phyloP scores from a whole-genome alignment of 441 rosid species.

The Croton setiger region DNA sequence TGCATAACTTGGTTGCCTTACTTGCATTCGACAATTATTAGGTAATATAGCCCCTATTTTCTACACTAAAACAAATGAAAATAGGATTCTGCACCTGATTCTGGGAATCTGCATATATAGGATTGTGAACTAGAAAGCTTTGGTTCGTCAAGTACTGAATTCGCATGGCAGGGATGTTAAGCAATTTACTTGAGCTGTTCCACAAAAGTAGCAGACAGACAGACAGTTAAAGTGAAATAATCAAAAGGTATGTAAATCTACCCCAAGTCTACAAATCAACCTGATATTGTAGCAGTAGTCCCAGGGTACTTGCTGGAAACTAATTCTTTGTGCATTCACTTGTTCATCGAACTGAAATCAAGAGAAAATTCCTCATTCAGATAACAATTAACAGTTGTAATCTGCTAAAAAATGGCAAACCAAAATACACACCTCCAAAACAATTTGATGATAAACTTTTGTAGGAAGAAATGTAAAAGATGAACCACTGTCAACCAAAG shows the following conservation, averaged over 20 bases:
- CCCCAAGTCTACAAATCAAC: conserved; percentile 18
- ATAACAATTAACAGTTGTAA: background rate
- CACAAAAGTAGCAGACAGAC: background rate
- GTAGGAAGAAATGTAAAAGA: conserved; percentile 40
- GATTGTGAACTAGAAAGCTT: conserved; percentile 27
- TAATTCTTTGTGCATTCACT: conserved; percentile 26
- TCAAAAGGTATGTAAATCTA: conserved; percentile 5
- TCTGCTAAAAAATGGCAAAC: background rate
- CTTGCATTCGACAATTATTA: background rate
- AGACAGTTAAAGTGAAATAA: conserved; percentile 4
- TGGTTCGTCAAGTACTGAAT: conserved; percentile 26
- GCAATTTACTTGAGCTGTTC: conserved; percentile 24
- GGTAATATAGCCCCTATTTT: background rate
- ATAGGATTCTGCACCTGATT: conserved; percentile 17
- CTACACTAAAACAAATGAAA: conserved; percentile 5
- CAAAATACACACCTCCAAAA: conserved; percentile 26
- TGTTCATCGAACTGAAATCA: conserved; percentile 34
- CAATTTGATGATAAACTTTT: conserved; percentile 26
- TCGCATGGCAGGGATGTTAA: conserved; percentile 25
- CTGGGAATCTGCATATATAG: conserved; percentile 22
- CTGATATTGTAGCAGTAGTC: conserved; percentile 37
- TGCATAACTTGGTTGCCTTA: background rate
- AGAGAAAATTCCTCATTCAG: background rate
- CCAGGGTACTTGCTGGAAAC: conserved; percentile 25
- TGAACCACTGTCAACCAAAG: conserved; percentile 40